Percentiles rank a stretch among this genome's conserved stretches.
Evolutionary conservation across 768 basidiomycete genomes (phyloP).

Genomic region (Coprinopsis marcescibilis): DNA sequence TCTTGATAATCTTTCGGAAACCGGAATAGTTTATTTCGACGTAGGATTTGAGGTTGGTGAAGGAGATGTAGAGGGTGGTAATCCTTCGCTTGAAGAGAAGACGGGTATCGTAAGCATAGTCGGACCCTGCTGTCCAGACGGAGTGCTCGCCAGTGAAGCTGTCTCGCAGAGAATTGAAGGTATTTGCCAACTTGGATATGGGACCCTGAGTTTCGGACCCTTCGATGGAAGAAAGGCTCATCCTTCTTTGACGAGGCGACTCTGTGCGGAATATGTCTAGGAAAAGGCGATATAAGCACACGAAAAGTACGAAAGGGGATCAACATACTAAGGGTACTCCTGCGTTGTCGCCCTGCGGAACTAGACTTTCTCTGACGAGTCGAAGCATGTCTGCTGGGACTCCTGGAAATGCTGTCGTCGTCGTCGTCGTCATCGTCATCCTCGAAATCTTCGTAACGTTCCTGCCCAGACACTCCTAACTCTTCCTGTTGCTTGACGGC

Average conservation of each 20-base stretch:
- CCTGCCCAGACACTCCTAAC: conserved; percentile 41
- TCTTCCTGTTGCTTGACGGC: conserved; percentile 57
- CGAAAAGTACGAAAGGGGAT: background rate
- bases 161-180: conserved; percentile 48
- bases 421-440: conserved; percentile 56
- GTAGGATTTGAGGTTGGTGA: conserved; percentile 76
- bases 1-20: conserved; percentile 93
- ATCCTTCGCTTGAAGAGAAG: conserved; percentile 87
- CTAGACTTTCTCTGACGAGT: conserved; percentile 20
- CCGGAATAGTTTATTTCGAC: conserved; percentile 91
- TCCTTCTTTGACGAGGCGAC: background rate
- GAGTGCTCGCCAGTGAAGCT: conserved; percentile 40
- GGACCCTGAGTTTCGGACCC: conserved; percentile 16
- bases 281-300: background rate
- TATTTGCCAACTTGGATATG: conserved; percentile 34
- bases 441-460: conserved; percentile 54
- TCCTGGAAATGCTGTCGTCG: conserved; percentile 34
- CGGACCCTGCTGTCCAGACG: conserved; percentile 76
- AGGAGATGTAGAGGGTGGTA: conserved; percentile 71
- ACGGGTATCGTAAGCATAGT: conserved; percentile 78
- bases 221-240: background rate
- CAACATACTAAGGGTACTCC: background rate
- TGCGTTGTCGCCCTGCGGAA: conserved; percentile 17
- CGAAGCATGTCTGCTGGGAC: conserved; percentile 22
- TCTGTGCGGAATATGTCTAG: no score